phyloP scores from a whole-genome alignment of 2,329 filamentous ascomycete genomes.

The Trichophyton equinum region DNA sequence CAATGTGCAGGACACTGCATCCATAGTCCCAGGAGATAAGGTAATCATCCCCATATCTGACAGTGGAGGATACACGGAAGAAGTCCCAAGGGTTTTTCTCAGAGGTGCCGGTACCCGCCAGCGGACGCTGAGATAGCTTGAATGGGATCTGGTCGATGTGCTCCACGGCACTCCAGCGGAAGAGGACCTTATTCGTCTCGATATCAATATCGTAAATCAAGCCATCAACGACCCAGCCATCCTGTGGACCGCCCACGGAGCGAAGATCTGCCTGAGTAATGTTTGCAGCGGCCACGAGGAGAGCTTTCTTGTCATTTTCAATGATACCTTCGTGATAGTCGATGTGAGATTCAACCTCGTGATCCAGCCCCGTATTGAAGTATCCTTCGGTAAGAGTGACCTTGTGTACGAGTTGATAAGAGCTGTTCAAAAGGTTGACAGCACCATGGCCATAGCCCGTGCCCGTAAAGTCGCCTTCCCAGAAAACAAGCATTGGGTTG shows the following conservation, averaged over 20 bases:
- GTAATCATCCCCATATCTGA: slow-evolving; percentile 10
- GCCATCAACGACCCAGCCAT: slow-evolving; percentile 32
- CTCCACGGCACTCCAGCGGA: slow-evolving; percentile 38
- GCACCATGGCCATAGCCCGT: slow-evolving; percentile 12
- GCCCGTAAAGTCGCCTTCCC: slow-evolving; percentile 22
- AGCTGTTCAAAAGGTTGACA: slow-evolving; percentile 14
- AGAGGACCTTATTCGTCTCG: slow-evolving; percentile 32
- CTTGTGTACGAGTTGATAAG: slow-evolving; percentile 12
- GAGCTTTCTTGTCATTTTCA: slow-evolving; percentile 24
- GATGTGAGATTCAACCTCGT: slow-evolving; percentile 15
- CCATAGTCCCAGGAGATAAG: slow-evolving; percentile 8
- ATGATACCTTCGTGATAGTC: slow-evolving; percentile 37
- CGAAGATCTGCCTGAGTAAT: slow-evolving; percentile 28
- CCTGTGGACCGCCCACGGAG: slow-evolving; percentile 23
- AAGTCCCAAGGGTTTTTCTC: slow-evolving; percentile 10
- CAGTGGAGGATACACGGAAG: slow-evolving; percentile 10
- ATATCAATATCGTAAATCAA: slow-evolving; percentile 38
- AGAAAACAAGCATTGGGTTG: slow-evolving; percentile 26
- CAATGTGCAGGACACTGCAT: slow-evolving; percentile 6
- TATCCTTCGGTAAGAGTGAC: slow-evolving; percentile 7
- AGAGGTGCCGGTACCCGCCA: neutral
- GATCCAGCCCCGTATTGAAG: slow-evolving; percentile 9
- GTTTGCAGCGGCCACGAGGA: slow-evolving; percentile 33
- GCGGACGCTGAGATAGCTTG: neutral
- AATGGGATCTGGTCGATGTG: slow-evolving; percentile 23